Conservation (phyloP, 2,329 filamentous ascomycete species). For the Hortaea sp. region DNA sequence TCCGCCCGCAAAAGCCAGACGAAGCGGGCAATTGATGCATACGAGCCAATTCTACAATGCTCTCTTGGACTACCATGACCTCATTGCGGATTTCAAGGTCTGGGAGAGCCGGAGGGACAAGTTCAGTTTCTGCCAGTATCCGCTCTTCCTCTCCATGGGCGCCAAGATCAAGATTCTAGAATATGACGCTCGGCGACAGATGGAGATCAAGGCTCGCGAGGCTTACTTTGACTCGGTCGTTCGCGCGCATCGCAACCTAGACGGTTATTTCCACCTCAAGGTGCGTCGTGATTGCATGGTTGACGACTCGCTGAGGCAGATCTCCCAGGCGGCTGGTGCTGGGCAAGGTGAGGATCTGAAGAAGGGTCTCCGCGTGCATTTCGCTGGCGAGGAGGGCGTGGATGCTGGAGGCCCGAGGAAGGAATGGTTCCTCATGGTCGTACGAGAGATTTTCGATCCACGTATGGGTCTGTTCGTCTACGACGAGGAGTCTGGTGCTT, state of each 20-base stretch:
- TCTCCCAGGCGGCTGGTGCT: slow-evolving; percentile 74
- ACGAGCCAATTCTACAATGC: slow-evolving; percentile 84
- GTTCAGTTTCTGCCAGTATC: slow-evolving; percentile 87
- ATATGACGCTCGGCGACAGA: slow-evolving; percentile 77
- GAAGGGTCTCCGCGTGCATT: slow-evolving; percentile 77
- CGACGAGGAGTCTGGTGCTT: slow-evolving; percentile 80
- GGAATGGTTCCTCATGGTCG: slow-evolving; percentile 85
- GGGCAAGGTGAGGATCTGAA: slow-evolving; percentile 71
- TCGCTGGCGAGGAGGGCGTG: slow-evolving; percentile 79
- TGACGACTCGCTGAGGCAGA: slow-evolving; percentile 74
- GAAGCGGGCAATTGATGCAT: slow-evolving; percentile 56
- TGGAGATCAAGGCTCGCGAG: slow-evolving; percentile 78
- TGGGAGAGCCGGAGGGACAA: slow-evolving; percentile 69
- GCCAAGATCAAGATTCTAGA: slow-evolving; percentile 87
- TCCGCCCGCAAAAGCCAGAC: slow-evolving; percentile 9
- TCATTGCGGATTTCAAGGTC: slow-evolving; percentile 74
- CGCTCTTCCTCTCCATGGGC: slow-evolving; percentile 83
- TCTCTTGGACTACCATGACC: slow-evolving; percentile 73
- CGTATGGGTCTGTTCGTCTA: slow-evolving; percentile 88
- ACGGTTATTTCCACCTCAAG: slow-evolving; percentile 60
- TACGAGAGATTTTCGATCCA: slow-evolving; percentile 83
- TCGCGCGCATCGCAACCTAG: slow-evolving; percentile 55
- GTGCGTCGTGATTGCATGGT: slow-evolving; percentile 78
- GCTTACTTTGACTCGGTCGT: slow-evolving; percentile 87
- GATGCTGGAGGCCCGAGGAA: slow-evolving; percentile 84